phyloP scores from a whole-genome alignment of 176 grass and related monocot species.

The Oryza longistaminata region DNA sequence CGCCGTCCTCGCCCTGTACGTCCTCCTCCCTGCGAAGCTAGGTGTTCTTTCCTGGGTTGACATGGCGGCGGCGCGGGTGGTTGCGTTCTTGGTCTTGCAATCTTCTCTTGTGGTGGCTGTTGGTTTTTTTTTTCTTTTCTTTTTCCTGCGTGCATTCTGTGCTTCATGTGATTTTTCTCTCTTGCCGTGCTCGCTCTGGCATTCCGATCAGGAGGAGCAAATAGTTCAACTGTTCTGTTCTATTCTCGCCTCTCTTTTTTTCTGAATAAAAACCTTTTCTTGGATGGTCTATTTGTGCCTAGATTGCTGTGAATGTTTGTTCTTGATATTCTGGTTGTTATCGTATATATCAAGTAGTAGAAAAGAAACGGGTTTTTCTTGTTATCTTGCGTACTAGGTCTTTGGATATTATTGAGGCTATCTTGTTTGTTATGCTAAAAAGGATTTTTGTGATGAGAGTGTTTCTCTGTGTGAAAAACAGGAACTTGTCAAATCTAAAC shows the following conservation, averaged over 20 bases:
- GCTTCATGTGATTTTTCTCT: not conserved
- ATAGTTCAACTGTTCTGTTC: not conserved
- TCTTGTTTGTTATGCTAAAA: not conserved
- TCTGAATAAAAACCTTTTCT: not conserved
- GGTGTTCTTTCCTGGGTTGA: not conserved
- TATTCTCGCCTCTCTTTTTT: not conserved
- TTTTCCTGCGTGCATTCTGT: not conserved
- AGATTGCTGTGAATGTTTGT: no score
- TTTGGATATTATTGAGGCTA: not conserved
- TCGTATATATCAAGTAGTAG: not conserved
- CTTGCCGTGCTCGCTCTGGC: not conserved
- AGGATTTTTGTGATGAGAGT: slow-evolving; percentile 8
- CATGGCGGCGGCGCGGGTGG: not conserved
- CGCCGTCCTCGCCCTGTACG: slow-evolving; percentile 67
- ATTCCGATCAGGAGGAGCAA: not conserved
- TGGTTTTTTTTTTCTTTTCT: not conserved
- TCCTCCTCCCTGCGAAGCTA: not conserved
- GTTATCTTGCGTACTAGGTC: not conserved
- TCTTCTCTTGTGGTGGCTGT: not conserved
- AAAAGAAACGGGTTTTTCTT: not conserved
- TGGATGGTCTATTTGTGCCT: not conserved
- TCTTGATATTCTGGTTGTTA: not conserved
- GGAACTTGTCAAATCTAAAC: slow-evolving; percentile 96
- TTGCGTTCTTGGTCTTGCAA: not conserved
- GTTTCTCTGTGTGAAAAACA: slow-evolving; percentile 42